A percentile compares a stretch with the other conserved stretches of the same genome.
Evolutionary conservation across 352 stramenopile genomes (phyloP).

Genomic region (Aphanomyces stellatus): DNA sequence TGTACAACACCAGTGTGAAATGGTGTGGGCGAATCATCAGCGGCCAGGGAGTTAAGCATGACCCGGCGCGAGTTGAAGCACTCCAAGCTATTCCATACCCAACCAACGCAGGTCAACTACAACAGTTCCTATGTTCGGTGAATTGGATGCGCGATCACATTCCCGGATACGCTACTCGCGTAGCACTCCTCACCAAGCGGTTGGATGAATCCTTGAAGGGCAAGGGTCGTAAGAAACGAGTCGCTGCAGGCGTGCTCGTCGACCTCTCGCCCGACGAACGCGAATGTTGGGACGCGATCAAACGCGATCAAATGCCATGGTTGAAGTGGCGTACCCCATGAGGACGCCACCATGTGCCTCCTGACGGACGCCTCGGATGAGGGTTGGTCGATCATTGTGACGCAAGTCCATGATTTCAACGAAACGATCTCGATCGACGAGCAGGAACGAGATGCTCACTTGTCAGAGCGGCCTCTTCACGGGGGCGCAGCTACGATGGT

Average conservation of each 20-base stretch:
- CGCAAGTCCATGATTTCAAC: slow-evolving; percentile 20
- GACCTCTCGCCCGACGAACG: neutral
- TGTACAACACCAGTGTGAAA: slow-evolving; percentile 22
- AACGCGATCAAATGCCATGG: neutral
- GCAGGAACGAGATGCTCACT: slow-evolving; percentile 22
- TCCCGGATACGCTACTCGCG: neutral
- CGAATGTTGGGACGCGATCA: neutral
- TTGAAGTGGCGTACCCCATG: neutral
- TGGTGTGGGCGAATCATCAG: slow-evolving; percentile 18
- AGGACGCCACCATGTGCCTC: neutral
- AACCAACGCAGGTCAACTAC: slow-evolving; percentile 16
- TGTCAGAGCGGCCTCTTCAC: slow-evolving; percentile 24
- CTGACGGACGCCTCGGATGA: slow-evolving; percentile 13
- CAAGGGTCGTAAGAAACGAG: neutral
- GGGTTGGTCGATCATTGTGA: slow-evolving; percentile 20
- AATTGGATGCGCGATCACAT: slow-evolving; percentile 1
- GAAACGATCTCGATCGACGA: slow-evolving; percentile 12
- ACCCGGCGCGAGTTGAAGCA: slow-evolving; percentile 11
- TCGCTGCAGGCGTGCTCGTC: neutral
- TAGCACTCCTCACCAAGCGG: neutral
- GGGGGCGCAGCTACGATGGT: slow-evolving; percentile 17
- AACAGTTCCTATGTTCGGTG: slow-evolving; percentile 3
- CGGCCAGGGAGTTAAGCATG: neutral
- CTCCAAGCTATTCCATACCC: slow-evolving; percentile 16
- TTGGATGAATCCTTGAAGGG: neutral